Conservation (phyloP, 306 rosid species). For the Quercus rubra region DNA sequence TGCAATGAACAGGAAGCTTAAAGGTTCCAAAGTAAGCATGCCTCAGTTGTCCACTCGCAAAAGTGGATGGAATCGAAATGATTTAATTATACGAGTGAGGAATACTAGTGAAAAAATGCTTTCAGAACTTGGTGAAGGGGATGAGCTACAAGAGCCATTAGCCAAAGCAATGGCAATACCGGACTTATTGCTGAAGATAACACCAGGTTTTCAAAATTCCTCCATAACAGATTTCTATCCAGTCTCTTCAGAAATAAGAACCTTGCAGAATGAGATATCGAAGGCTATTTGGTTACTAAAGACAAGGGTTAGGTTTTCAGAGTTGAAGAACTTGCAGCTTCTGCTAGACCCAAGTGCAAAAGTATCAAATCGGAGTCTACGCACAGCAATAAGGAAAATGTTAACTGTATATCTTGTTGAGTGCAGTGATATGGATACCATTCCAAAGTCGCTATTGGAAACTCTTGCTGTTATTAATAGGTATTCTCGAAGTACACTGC, state of each 20-base stretch:
- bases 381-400: slow-evolving; percentile 43
- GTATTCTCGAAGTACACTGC: slow-evolving; percentile 24
- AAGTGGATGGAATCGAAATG: slow-evolving; percentile 42
- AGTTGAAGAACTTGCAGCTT: slow-evolving; percentile 51
- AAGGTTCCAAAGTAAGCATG: slow-evolving; percentile 23
- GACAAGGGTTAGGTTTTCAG: slow-evolving; percentile 27
- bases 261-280: slow-evolving; percentile 63
- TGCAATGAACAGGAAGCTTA: slow-evolving; percentile 72
- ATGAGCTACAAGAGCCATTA: slow-evolving; percentile 54
- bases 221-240: slow-evolving; percentile 42
- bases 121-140: slow-evolving; percentile 39
- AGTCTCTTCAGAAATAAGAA: slow-evolving; percentile 55
- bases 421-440: slow-evolving; percentile 62
- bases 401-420: slow-evolving; percentile 64
- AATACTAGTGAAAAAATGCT: slow-evolving; percentile 46
- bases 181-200: slow-evolving; percentile 55
- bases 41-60: slow-evolving; percentile 52
- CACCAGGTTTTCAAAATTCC: slow-evolving; percentile 38
- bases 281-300: slow-evolving; percentile 63
- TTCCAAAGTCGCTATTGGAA: slow-evolving; percentile 53
- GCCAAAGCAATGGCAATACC: slow-evolving; percentile 86
- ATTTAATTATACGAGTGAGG: slow-evolving; percentile 38
- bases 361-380: slow-evolving; percentile 40
- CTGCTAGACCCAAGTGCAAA: slow-evolving; percentile 53
- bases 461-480: slow-evolving; percentile 44